Evolutionary conservation across 352 stramenopile species (phyloP).

Genomic region (Phytophthora hybrid): DNA sequence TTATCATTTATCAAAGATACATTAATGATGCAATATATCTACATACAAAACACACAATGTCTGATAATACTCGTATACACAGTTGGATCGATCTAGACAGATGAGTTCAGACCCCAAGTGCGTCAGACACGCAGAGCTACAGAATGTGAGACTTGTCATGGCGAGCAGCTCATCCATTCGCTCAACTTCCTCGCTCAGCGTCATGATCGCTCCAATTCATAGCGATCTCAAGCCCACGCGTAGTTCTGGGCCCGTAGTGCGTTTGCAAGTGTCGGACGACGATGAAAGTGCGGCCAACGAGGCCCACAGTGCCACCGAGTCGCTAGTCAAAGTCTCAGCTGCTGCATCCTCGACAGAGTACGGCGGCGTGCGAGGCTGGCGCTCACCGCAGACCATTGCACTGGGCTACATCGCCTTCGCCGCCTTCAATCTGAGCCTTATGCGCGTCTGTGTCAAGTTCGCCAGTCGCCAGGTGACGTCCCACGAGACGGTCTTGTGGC

Average conservation of each 20-base stretch:
- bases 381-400: conserved; percentile 34
- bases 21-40: no score
- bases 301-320: conserved; percentile 7
- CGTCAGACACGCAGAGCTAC: conserved; percentile 6
- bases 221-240: conserved; percentile 11
- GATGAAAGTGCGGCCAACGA: conserved; percentile 9
- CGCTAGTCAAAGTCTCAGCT: conserved; percentile 12
- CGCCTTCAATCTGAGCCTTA: conserved; percentile 65
- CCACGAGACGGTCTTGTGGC: conserved; percentile 71
- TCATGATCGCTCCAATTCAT: conserved; percentile 27
- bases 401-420: conserved; percentile 56
- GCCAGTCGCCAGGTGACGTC: conserved; percentile 51
- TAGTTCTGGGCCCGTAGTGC: conserved; percentile 5
- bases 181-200: background rate
- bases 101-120: conserved; percentile 7
- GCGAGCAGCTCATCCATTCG: conserved; percentile 14
- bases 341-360: conserved; percentile 9
- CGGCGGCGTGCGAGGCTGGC: conserved; percentile 8
- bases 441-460: conserved; percentile 66
- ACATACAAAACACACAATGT: background rate
- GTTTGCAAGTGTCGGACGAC: conserved; percentile 23
- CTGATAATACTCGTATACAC: background rate
- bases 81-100: background rate
- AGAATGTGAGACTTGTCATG: conserved; percentile 9
- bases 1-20: no score